A percentile compares a stretch with the other conserved stretches of the same genome.
Conservation (phyloP, 192 early-diverging fungal species). For the Gryganskiella cystojenkinii region DNA sequence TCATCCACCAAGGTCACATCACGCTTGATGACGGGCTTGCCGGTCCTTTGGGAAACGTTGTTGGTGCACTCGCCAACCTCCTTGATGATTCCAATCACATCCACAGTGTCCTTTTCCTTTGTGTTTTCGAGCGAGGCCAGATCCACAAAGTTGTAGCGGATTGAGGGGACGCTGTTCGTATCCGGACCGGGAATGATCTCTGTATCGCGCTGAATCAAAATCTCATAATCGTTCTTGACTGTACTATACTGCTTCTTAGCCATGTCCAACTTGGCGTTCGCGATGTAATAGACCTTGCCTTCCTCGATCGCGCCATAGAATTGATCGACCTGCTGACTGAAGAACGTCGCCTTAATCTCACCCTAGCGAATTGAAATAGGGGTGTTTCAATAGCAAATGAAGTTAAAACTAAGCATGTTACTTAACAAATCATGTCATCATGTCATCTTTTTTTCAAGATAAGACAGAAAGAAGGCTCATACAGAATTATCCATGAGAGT, state of each 20-base stretch:
- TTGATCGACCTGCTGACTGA: slow-evolving; percentile 86
- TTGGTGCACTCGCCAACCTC: slow-evolving; percentile 64
- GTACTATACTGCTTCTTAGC: slow-evolving; percentile 88
- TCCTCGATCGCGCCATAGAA: slow-evolving; percentile 84
- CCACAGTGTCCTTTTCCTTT: slow-evolving; percentile 77
- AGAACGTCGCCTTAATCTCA: slow-evolving; percentile 95
- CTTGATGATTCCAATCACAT: slow-evolving; percentile 84
- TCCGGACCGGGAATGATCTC: slow-evolving; percentile 67
- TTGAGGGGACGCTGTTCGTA: slow-evolving; percentile 57
- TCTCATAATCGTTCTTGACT: slow-evolving; percentile 93
- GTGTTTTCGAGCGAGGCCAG: slow-evolving; percentile 72
- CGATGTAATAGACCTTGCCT: slow-evolving; percentile 85
- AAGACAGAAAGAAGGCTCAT: background rate
- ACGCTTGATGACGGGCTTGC: slow-evolving; percentile 79
- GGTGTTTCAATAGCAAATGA: background rate
- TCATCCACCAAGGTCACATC: slow-evolving; percentile 87
- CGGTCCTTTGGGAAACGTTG: slow-evolving; percentile 70
- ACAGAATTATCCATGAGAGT: slow-evolving; percentile 89
- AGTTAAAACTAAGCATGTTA: background rate
- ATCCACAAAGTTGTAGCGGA: slow-evolving; percentile 75
- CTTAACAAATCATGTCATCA: too few species aligned
- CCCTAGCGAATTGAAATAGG: slow-evolving; percentile 61
- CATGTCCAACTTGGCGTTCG: slow-evolving; percentile 80
- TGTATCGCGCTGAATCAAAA: slow-evolving; percentile 80
- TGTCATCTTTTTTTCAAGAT: background rate